A percentile compares a stretch with the other conserved stretches of the same genome.
phyloP scores from a whole-genome alignment of 2,329 filamentous ascomycete species.

The Thermoascus crustaceus region DNA sequence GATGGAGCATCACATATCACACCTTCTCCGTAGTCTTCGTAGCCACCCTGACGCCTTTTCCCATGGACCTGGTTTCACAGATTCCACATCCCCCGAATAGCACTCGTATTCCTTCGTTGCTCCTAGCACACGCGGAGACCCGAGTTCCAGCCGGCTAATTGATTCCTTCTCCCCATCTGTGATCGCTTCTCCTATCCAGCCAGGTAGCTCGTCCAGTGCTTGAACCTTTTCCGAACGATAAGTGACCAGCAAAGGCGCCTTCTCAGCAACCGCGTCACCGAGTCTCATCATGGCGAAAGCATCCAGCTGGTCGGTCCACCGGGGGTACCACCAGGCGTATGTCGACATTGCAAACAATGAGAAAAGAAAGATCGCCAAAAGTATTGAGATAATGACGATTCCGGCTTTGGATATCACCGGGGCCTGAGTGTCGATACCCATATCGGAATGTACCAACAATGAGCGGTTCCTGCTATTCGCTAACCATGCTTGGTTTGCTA shows the following conservation, averaged over 20 bases:
- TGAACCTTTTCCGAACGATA: not conserved
- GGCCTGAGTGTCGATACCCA: conserved; percentile 4
- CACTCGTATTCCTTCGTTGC: too few species aligned
- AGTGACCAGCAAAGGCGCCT: conserved; percentile 1
- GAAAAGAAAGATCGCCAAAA: conserved; percentile 5
- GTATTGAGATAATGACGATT: conserved; percentile 6
- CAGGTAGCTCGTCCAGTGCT: conserved; percentile 3
- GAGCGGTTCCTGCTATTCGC: not conserved
- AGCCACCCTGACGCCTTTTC: too few species aligned
- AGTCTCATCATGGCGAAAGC: conserved; percentile 9
- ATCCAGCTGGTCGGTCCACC: conserved; percentile 7
- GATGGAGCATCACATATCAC: too few species aligned
- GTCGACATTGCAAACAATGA: conserved; percentile 3
- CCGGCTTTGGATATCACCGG: conserved; percentile 1
- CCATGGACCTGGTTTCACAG: too few species aligned
- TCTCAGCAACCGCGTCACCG: conserved; percentile 5
- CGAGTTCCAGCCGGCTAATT: too few species aligned
- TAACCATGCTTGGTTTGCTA: conserved; percentile 9
- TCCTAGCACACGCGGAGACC: too few species aligned
- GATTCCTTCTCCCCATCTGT: too few species aligned
- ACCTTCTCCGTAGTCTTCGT: too few species aligned
- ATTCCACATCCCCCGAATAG: too few species aligned
- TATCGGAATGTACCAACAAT: conserved; percentile 2
- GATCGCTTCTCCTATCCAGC: conserved; percentile 6
- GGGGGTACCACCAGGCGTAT: conserved; percentile 2